These are phyloP conservation scores for Ceratocystis alfenasii DNA, from an alignment of 2,329 filamentous ascomycete genomes.

Conservation along the genomic window DNA sequence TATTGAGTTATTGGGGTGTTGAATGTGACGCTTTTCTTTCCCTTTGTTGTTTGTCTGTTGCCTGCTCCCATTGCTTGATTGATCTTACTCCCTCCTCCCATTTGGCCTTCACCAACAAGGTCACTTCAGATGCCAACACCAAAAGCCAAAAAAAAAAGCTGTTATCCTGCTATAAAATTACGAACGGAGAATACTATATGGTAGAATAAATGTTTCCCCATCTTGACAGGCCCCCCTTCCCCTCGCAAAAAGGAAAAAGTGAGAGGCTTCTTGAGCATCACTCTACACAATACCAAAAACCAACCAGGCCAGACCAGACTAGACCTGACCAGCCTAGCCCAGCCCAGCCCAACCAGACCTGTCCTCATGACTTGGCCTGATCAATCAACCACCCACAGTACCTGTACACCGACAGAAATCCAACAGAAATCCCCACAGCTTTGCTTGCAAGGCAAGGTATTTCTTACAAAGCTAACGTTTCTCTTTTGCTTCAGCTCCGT, in stretches of 20 bases:
- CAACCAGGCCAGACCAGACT: background rate
- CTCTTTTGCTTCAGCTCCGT: conserved; percentile 37
- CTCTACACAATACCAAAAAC: background rate
- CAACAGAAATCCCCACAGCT: background rate
- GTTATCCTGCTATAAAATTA: no score
- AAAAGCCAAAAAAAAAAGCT: background rate
- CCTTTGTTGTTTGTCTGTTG: no score
- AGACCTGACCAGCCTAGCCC: background rate
- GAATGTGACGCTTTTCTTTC: background rate
- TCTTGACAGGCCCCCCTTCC: background rate
- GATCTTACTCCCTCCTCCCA: no score
- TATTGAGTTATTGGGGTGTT: background rate
- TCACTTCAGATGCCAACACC: background rate
- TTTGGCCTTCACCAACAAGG: no score
- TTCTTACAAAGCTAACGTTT: conserved; percentile 17
- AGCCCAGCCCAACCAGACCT: background rate
- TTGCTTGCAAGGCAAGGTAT: background rate
- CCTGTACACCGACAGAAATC: background rate
- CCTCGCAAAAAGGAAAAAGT: background rate
- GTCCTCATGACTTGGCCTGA: background rate
- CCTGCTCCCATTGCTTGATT: no score
- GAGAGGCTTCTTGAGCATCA: background rate
- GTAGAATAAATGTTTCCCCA: background rate
- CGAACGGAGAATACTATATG: background rate
- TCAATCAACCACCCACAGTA: background rate